A percentile compares a stretch with the other conserved stretches of the same genome.
Conservation (phyloP, 768 basidiomycete species). For the Fomitopsis serialis region DNA sequence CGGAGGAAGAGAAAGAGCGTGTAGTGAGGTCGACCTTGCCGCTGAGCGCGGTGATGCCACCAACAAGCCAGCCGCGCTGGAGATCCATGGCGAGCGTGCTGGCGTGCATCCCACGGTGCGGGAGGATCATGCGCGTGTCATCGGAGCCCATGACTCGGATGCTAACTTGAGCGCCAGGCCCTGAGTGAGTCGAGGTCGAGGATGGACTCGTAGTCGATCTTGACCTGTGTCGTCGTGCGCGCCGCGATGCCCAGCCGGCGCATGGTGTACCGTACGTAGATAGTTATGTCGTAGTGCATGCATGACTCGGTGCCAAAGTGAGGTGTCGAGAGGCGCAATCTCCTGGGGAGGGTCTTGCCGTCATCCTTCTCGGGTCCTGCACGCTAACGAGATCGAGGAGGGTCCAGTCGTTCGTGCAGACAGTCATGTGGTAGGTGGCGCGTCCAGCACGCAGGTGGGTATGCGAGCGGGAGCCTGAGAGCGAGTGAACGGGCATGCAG, state of each 20-base stretch:
- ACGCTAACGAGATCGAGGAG: slow-evolving; percentile 36
- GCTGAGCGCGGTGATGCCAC: slow-evolving; percentile 46
- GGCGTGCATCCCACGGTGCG: slow-evolving; percentile 35
- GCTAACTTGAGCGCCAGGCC: too few relatives aligned
- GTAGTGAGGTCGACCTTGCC: slow-evolving; percentile 42
- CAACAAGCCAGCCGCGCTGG: slow-evolving; percentile 53
- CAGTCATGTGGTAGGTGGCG: slow-evolving; percentile 43
- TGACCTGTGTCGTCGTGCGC: slow-evolving; percentile 40
- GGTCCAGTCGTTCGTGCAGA: slow-evolving; percentile 37
- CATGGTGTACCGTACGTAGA: slow-evolving; percentile 45
- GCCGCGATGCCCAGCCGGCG: slow-evolving; percentile 43
- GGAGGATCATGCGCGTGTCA: slow-evolving; percentile 41
- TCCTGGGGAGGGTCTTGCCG: slow-evolving; percentile 29
- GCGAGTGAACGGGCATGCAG: too few relatives aligned
- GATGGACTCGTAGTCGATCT: slow-evolving; percentile 40
- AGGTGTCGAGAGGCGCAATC: slow-evolving; percentile 35
- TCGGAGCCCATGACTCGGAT: slow-evolving; percentile 37
- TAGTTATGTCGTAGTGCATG: slow-evolving; percentile 49
- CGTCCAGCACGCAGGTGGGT: too few relatives aligned
- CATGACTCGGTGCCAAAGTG: slow-evolving; percentile 25
- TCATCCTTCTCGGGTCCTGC: slow-evolving; percentile 30
- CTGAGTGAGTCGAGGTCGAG: slow-evolving; percentile 39
- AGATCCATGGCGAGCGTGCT: slow-evolving; percentile 38
- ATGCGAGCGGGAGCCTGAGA: too few relatives aligned
- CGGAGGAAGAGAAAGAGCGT: slow-evolving; percentile 26